Percentiles rank a stretch among this genome's conserved stretches.
Conservation (phyloP, 1,139 yeast genomes). For the Komagataea norvegica region DNA sequence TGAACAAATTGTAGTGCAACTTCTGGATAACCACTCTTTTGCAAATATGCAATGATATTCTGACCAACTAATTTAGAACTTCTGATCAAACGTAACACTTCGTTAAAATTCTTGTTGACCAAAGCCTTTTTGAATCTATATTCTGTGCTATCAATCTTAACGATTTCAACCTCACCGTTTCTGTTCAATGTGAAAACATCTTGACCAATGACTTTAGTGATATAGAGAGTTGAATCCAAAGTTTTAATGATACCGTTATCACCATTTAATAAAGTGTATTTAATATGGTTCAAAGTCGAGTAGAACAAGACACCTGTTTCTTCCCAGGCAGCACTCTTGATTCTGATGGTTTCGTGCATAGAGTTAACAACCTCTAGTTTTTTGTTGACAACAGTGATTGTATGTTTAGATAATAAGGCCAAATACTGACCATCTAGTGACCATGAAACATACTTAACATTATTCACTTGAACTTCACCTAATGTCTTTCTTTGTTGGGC, state of each 20-base stretch:
- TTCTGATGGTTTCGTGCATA: slow-evolving; percentile 93
- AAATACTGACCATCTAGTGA: slow-evolving; percentile 82
- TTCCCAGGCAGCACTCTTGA: slow-evolving; percentile 98
- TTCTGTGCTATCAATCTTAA: slow-evolving; percentile 91
- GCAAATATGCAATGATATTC: slow-evolving; percentile 90
- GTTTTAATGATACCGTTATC: slow-evolving; percentile 94
- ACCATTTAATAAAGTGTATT: slow-evolving; percentile 88
- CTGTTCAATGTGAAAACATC: slow-evolving; percentile 80
- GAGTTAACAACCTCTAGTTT: slow-evolving; percentile 75
- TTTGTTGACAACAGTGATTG: slow-evolving; percentile 81
- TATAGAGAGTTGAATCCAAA: slow-evolving; percentile 83
- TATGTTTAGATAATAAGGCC: slow-evolving; percentile 89
- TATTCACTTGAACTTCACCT: slow-evolving; percentile 65
- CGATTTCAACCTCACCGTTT: slow-evolving; percentile 74
- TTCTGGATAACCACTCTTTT: slow-evolving; percentile 93
- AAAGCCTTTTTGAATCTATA: slow-evolving; percentile 93
- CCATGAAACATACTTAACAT: slow-evolving; percentile 87
- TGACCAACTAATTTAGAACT: slow-evolving; percentile 94
- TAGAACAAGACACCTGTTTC: slow-evolving; percentile 87
- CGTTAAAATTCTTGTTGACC: slow-evolving; percentile 84
- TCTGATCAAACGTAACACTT: slow-evolving; percentile 84
- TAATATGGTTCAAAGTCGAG: slow-evolving; percentile 92
- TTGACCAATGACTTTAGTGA: slow-evolving; percentile 65
- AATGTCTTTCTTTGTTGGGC: slow-evolving; percentile 87
- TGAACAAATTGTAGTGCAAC: slow-evolving; percentile 92